These are phyloP conservation scores for Agrostemma githago DNA, from an alignment of 148 eudicot species.

Conservation along the genomic window DNA sequence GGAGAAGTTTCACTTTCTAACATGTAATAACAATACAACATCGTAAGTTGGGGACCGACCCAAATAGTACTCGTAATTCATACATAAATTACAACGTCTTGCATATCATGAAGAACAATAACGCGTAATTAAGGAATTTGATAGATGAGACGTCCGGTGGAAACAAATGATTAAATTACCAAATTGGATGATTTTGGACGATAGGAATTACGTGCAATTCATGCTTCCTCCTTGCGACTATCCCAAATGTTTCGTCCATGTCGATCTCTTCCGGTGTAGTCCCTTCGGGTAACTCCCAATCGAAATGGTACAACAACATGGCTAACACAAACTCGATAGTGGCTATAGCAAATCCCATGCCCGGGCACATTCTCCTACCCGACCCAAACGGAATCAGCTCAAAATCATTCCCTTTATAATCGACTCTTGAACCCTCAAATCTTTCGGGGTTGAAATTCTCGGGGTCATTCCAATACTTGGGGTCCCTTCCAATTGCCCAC, in stretches of 20 bases:
- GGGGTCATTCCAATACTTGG: conserved; percentile 25
- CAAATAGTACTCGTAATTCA: no score
- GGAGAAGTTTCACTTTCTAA: no score
- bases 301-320: conserved; percentile 23
- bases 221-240: conserved; percentile 1
- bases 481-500: conserved; percentile 29
- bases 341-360: conserved; percentile 22
- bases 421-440: conserved; percentile 22
- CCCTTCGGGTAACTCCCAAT: conserved; percentile 26
- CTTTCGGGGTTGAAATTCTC: conserved; percentile 28
- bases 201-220: no score
- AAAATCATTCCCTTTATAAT: conserved; percentile 24
- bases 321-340: conserved; percentile 24
- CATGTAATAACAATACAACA: no score
- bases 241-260: conserved; percentile 23
- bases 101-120: no score
- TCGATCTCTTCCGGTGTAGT: conserved; percentile 13
- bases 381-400: conserved; percentile 33
- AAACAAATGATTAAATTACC: no score
- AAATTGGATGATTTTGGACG: no score
- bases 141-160: no score
- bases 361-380: conserved; percentile 35
- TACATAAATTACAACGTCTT: no score
- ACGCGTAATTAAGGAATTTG: no score
- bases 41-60: no score